Evolutionary conservation across 2,329 filamentous ascomycete genomes (phyloP).

Genomic region (Cladosporium sp.): DNA sequence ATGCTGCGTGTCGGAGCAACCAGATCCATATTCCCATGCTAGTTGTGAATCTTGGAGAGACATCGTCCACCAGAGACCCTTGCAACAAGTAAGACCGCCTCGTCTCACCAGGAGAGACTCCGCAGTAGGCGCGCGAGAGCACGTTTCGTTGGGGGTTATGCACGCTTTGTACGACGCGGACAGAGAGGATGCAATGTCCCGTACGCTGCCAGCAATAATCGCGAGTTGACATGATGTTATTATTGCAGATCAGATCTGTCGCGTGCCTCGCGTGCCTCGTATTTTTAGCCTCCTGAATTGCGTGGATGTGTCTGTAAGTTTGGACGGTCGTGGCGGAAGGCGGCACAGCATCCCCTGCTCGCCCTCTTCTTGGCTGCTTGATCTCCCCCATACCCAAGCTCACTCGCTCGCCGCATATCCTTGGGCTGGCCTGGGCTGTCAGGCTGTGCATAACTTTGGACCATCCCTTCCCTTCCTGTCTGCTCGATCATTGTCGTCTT

Average conservation of each 20-base stretch:
- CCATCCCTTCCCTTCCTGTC: slow-evolving; percentile 12
- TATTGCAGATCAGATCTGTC: neutral
- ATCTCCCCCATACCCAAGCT: slow-evolving; percentile 1
- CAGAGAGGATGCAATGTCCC: neutral
- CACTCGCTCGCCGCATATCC: slow-evolving; percentile 1
- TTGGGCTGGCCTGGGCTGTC: neutral
- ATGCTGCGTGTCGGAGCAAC: neutral
- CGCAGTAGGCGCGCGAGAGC: neutral
- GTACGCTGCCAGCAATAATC: neutral
- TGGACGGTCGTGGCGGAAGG: neutral
- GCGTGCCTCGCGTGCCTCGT: slow-evolving; percentile 1
- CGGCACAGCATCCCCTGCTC: slow-evolving; percentile 2
- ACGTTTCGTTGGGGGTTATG: neutral
- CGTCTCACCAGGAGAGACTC: neutral
- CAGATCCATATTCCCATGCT: neutral
- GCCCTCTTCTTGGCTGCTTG: slow-evolving; percentile 4
- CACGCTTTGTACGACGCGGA: neutral
- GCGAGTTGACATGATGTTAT: neutral
- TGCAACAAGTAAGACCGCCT: neutral
- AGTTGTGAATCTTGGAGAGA: neutral
- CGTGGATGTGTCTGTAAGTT: neutral
- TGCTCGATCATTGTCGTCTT: neutral
- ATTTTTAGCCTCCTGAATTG: slow-evolving; percentile 6
- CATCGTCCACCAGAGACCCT: neutral
- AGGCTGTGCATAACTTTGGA: neutral